A percentile compares a stretch with the other conserved stretches of the same genome.
Evolutionary conservation across 1,284 basidiomycete species (phyloP).

Genomic region (Hemileia vastatrix): DNA sequence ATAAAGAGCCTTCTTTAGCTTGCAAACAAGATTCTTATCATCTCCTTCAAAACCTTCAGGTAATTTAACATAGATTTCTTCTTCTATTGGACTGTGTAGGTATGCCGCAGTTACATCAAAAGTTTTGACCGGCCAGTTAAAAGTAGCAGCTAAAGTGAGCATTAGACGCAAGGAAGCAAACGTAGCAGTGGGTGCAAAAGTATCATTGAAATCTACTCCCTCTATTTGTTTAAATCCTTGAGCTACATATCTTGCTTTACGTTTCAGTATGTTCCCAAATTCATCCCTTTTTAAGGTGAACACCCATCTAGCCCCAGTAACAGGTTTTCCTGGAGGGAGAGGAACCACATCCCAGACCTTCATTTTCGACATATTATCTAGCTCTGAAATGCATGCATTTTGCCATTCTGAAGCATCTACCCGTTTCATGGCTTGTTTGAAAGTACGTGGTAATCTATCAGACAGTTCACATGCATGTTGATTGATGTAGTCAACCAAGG

Average conservation of each 20-base stretch:
- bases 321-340: neutral
- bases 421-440: neutral
- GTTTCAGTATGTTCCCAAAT: neutral
- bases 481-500: too few species aligned
- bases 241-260: slow-evolving; percentile 1
- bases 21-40: neutral
- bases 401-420: neutral
- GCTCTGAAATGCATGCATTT: slow-evolving; percentile 1
- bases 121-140: neutral
- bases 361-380: neutral
- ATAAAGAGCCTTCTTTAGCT: neutral
- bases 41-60: neutral
- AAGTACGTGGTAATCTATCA: neutral
- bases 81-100: neutral
- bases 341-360: neutral
- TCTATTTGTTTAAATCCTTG: slow-evolving; percentile 12
- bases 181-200: neutral
- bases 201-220: slow-evolving; percentile 1
- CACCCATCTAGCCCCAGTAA: neutral
- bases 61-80: neutral
- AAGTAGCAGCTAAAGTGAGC: neutral
- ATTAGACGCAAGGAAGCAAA: neutral
- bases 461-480: too few species aligned
- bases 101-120: neutral
- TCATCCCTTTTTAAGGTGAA: slow-evolving; percentile 4